A percentile compares a stretch with the other conserved stretches of the same genome.
These are phyloP conservation scores for Thielaviopsis punctulata DNA, from an alignment of 2,329 filamentous ascomycete genomes.

Conservation along the genomic window DNA sequence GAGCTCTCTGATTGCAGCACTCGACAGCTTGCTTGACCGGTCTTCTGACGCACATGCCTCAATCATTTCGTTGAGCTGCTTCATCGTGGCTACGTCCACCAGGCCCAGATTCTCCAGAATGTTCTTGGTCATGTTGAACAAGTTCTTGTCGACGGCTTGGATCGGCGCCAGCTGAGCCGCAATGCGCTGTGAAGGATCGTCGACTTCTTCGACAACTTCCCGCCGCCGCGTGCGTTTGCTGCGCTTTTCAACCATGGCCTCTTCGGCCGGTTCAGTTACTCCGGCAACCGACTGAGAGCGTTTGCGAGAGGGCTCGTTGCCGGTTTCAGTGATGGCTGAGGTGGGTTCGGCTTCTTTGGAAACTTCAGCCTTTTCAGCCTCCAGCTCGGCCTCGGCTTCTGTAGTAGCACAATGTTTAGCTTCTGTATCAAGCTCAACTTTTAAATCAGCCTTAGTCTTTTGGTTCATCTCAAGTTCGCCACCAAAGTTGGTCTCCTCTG, in stretches of 20 bases:
- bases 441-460: no score
- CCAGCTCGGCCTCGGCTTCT: no score
- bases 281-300: constrained; percentile 46
- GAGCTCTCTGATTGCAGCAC: constrained; percentile 31
- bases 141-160: constrained; percentile 37
- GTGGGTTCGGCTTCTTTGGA: neutral
- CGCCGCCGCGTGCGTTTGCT: constrained; percentile 49
- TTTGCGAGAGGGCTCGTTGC: constrained; percentile 25
- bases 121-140: constrained; percentile 38
- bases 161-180: constrained; percentile 38
- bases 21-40: constrained; percentile 30
- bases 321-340: neutral
- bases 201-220: constrained; percentile 37
- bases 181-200: constrained; percentile 34
- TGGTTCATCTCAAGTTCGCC: no score
- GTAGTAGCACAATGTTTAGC: no score
- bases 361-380: no score
- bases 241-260: constrained; percentile 39
- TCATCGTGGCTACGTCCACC: constrained; percentile 29
- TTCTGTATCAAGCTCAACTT: no score
- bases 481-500: no score
- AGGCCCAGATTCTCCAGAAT: constrained; percentile 38
- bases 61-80: constrained; percentile 30
- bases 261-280: constrained; percentile 40
- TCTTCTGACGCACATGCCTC: constrained; percentile 35